Base-by-base conservation (phyloP, 2,329 filamentous ascomycete genomes). In the Blumeriella jaapii region DNA sequence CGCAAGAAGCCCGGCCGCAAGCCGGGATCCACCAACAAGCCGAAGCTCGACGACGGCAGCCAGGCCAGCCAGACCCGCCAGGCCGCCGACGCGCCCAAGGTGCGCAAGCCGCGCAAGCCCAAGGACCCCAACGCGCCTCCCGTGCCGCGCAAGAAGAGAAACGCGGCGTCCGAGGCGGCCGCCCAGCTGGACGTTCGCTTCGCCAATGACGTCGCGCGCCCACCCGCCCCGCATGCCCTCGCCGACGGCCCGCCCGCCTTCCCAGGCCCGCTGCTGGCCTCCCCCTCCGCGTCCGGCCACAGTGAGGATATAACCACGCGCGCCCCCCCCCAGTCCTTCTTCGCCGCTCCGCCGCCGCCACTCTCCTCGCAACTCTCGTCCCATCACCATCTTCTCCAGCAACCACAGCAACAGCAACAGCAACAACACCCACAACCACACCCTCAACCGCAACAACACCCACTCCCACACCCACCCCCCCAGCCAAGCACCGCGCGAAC, bases 1-100 rank as follows among this genome's bases (percentile, higher is more conserved):
- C 60, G 73, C 4, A 76, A 76, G 58, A 79, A 78, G 59, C 72
- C 74, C 13, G 74, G 73, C 14, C 68, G 74, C 31, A 79, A 79
- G 52, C 72, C 74, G 50, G 80, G 67, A 52, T 71, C 61, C 41
- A 51, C 38, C 54, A 53, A 59, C 11, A 41, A 63, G 66, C 13
- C 57, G 39, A 41, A 30, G 28, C 20, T 11, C 20, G 20, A 40
- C 19, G 22, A 41, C 56, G 58, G 38, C 64, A 61, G 53, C 52
- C 52, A 35, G 54, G 57, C 33, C 56, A 60, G 60, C 38, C 53
- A 53, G 6, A 26, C 6, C 24, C 8, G 11, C 36, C 52, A 57
- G 61, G n/a, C n/a, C 12, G 62, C 68, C 10, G 60, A 60, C 14
- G 55, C 62, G 43, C 44, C 33, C 43, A 60, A 47, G 72, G 26